Percentiles rank a stretch among this genome's conserved stretches.
Conservation (phyloP, 371 early-diverging fungal genomes). For the Nematocida ausubeli region DNA sequence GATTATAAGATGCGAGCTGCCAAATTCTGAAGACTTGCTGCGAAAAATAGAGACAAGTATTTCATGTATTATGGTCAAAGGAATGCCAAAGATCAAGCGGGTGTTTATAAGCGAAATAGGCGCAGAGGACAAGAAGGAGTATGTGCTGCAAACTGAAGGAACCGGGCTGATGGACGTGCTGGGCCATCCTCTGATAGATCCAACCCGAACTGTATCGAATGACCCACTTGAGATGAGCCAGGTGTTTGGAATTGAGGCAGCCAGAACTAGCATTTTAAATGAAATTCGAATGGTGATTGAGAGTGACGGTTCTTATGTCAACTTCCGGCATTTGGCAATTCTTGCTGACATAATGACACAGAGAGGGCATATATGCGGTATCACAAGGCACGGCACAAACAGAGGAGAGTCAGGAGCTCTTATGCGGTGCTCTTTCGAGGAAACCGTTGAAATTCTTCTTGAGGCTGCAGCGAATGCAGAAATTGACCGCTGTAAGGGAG, state of each 20-base stretch:
- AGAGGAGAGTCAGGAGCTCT: slow-evolving; percentile 80
- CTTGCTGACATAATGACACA: slow-evolving; percentile 95
- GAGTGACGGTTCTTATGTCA: slow-evolving; percentile 94
- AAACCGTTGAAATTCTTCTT: slow-evolving; percentile 95
- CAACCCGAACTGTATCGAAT: slow-evolving; percentile 79
- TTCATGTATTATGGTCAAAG: slow-evolving; percentile 80
- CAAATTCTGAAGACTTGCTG: slow-evolving; percentile 32
- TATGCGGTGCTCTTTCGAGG: slow-evolving; percentile 95
- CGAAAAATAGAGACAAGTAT: slow-evolving; percentile 67
- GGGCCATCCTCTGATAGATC: slow-evolving; percentile 76
- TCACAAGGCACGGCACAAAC: slow-evolving; percentile 97
- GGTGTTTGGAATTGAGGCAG: slow-evolving; percentile 95
- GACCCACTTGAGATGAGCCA: slow-evolving; percentile 81
- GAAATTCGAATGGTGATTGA: slow-evolving; percentile 92
- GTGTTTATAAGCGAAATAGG: slow-evolving; percentile 77
- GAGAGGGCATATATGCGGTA: slow-evolving; percentile 85
- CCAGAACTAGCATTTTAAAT: slow-evolving; percentile 79
- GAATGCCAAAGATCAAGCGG: slow-evolving; percentile 79
- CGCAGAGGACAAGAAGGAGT: slow-evolving; percentile 69
- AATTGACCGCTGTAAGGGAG: slow-evolving; percentile 83
- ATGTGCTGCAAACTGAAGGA: slow-evolving; percentile 91
- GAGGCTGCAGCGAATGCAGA: slow-evolving; percentile 91
- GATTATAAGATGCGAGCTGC: slow-evolving; percentile 73
- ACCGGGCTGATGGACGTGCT: slow-evolving; percentile 82
- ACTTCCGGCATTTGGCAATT: slow-evolving; percentile 89